Conservation (phyloP, 441 rosid genomes). For the Gossypium gossypioides region DNA sequence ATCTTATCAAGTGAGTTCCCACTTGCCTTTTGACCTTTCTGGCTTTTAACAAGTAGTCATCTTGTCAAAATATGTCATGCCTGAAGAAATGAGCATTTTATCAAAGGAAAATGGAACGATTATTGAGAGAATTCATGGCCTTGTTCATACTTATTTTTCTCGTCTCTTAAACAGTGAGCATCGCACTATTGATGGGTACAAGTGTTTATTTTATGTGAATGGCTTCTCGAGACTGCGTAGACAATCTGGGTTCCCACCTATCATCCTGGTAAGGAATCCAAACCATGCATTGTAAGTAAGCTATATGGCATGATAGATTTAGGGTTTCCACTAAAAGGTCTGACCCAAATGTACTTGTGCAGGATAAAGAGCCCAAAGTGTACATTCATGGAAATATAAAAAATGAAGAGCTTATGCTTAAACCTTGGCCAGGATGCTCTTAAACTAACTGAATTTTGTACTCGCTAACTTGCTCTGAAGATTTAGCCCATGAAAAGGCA, state of each 20-base stretch:
- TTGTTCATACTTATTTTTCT: not conserved
- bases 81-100: not conserved
- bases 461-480: not conserved
- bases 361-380: conserved; percentile 48
- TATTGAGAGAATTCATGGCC: not conserved
- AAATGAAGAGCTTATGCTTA: conserved; percentile 22
- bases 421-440: conserved; percentile 43
- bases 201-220: conserved; percentile 48
- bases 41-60: not conserved
- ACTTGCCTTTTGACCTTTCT: conserved; percentile 10
- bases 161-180: conserved; percentile 34
- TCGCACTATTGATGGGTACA: conserved; percentile 47
- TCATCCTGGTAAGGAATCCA: conserved; percentile 40
- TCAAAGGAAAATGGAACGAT: not conserved
- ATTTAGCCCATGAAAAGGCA: not conserved
- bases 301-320: not conserved
- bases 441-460: not conserved
- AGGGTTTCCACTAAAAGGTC: not conserved
- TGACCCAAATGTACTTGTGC: conserved; percentile 15
- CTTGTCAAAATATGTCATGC: not conserved
- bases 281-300: not conserved
- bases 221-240: conserved; percentile 56
- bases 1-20: conserved; percentile 60
- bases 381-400: conserved; percentile 36
- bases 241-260: conserved; percentile 46